Base-by-base conservation (phyloP, 345 rosid species). In the Rhodomyrtus tomentosa region DNA sequence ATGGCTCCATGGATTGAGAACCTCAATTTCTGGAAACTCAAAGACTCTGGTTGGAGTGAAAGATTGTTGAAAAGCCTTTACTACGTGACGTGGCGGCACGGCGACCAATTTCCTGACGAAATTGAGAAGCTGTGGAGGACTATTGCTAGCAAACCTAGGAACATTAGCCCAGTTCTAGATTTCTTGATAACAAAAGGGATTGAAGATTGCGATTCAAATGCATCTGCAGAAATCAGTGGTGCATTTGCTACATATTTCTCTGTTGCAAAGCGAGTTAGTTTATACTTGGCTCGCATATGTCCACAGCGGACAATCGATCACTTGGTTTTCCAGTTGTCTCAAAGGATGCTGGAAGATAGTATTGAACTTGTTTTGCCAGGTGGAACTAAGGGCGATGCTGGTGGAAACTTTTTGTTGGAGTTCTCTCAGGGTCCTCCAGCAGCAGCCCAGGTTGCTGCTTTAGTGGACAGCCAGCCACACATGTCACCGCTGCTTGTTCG, bases 1-100 rank as follows among this genome's bases (percentile, higher is more conserved):
- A 95, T 97, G 99, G 99, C 99, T 89, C 99, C 99, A 40, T 97
- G 99, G 99, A 97, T 97, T 89, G 99, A 97, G 90, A 97, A 97
- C 82, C 98, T 97, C 81, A 94, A 97, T 88, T 95, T 97, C 90
- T 97, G 99, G 99, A 97, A 95, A 91, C 98, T 95, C 84, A 97
- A 95, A 93, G 99, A 97, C 86, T 95, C 99, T 0, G 99, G 99
- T 86, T 97, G 99, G 99, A 93, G 98, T 90, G 99, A 95, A 84
- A 93, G 99, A 88, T 89, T 95, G 90, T 87, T 97, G 59, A 97
- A 97, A 92, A 95, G 99, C 88, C 99, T 97, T 87, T 97, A 97
- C 88, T 97, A 97, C 83, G 99, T 97, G 83, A 97, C 99, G 24
- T 95, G 98, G 99, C 92, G 99, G 62, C 99, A 97, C 55, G 99